These are phyloP conservation scores for Pouteria glomerata DNA, from an alignment of 148 eudicot genomes.

Conservation along the genomic window DNA sequence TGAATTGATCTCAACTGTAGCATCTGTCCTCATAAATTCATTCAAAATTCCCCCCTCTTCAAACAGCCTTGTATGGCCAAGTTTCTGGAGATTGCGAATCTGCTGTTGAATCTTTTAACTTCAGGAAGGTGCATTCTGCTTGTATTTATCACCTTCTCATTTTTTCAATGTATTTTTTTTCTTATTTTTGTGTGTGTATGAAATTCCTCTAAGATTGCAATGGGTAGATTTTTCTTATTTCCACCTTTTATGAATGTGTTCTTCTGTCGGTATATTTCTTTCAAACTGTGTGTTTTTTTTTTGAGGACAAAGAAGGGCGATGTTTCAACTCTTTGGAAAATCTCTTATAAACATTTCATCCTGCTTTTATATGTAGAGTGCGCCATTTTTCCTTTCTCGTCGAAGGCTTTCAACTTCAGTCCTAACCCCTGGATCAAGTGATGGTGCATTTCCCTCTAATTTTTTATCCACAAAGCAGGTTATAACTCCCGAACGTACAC, in stretches of 20 bases:
- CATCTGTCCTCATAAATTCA: not conserved
- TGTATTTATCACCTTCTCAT: not conserved
- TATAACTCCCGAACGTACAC: conserved; percentile 44
- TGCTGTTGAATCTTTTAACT: not conserved
- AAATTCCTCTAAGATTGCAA: not conserved
- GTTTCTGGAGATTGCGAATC: not conserved
- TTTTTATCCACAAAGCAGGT: conserved; percentile 43
- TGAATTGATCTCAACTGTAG: not conserved
- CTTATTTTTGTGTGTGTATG: too few species aligned
- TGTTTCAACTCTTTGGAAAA: not conserved
- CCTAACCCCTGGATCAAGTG: conserved; percentile 59
- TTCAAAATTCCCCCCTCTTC: not conserved
- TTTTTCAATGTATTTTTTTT: not conserved
- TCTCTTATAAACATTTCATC: not conserved
- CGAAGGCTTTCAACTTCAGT: conserved; percentile 57
- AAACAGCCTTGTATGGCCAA: conserved; percentile 10
- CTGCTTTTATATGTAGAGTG: conserved; percentile 17
- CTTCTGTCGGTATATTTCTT: not conserved
- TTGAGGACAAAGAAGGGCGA: not conserved
- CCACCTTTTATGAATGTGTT: not conserved
- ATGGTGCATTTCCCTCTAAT: conserved; percentile 58
- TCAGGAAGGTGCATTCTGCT: conserved; percentile 17
- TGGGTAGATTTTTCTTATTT: not conserved
- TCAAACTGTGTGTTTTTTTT: not conserved
- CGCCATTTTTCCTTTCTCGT: conserved; percentile 25